Evolutionary conservation across 78 protist species (phyloP), one percentile per base, ranked within the genome.

Genomic region (Dictyostelium firmibasis): DNA sequence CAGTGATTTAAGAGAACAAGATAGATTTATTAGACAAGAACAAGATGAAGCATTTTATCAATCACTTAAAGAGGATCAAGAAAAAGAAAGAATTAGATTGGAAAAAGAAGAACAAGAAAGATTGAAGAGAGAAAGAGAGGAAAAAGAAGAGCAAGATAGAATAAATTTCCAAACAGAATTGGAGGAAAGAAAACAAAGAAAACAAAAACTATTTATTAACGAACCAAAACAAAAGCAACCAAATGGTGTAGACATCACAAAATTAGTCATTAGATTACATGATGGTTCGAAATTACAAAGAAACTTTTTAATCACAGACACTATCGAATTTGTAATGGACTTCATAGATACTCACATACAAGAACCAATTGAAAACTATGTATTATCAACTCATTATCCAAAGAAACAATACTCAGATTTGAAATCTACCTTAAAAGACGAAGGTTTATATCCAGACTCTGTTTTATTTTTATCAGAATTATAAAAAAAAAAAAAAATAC

Each of bases 211-310:
- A 23, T 81, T 69, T 47, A 3, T 25, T 0, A 25, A n/a, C 10
- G 94, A 88, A 50, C 94, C 94, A 81, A 44, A 23, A 23, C 57
- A 47, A 60, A 23, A 62, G n/a, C 29, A 23, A 62, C 72, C 4
- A 9, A 62, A 62, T 23, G 72, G 33, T 25, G 25, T 25, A 4
- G 27, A 67, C 33, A 14, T 69, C 36, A 75, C 94, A 0, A 78
- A 74, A 81, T 18, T 88, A n/a, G 94, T 77, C 3, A 69, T 88
- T 67, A 88, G 84, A 81, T 27, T 88, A 31, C 53, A 43, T 41
- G 94, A 88, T 60, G 94, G 94, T 11, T 75, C 94, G 47, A 88
- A 77, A 81, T 47, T 88, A 41, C 94, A 88, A 57, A 78, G 94
- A 88, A 88, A 81, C 81, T 88, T 88, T 81, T 77, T 75, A 11